These are phyloP conservation scores for Exophiala bonariae DNA, from an alignment of 2,329 filamentous ascomycete genomes.

Conservation along the genomic window DNA sequence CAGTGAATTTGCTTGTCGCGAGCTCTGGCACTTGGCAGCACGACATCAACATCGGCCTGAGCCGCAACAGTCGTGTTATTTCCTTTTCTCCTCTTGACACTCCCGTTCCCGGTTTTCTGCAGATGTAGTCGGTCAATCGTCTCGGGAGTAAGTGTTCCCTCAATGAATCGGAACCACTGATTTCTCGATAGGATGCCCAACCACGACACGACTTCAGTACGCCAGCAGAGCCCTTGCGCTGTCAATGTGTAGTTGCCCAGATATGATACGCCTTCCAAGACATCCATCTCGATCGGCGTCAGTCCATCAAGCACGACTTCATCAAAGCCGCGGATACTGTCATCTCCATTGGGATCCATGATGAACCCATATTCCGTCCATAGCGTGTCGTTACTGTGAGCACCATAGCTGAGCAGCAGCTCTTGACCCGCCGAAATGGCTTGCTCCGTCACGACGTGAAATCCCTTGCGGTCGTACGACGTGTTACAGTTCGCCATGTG, in stretches of 20 bases:
- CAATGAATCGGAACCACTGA: slow-evolving; percentile 14
- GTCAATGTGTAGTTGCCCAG: slow-evolving; percentile 19
- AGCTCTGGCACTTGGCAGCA: neutral
- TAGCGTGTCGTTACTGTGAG: slow-evolving; percentile 21
- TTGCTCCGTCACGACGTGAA: slow-evolving; percentile 3
- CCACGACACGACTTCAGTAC: slow-evolving; percentile 21
- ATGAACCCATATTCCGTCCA: slow-evolving; percentile 25
- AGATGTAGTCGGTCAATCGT: neutral
- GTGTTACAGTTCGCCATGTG: slow-evolving; percentile 2
- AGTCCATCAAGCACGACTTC: slow-evolving; percentile 7
- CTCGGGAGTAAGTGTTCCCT: slow-evolving; percentile 14
- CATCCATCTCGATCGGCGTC: slow-evolving; percentile 4
- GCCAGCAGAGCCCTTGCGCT: slow-evolving; percentile 16
- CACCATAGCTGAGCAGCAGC: slow-evolving; percentile 21
- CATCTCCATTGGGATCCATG: slow-evolving; percentile 14
- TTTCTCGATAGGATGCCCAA: slow-evolving; percentile 10
- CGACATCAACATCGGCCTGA: neutral
- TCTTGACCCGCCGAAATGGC: slow-evolving; percentile 8
- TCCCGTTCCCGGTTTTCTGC: neutral
- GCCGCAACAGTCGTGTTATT: neutral
- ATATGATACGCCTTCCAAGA: slow-evolving; percentile 14
- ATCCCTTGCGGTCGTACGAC: slow-evolving; percentile 9
- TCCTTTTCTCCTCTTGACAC: neutral
- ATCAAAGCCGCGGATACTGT: slow-evolving; percentile 14
- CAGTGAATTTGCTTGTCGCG: neutral